Percentiles rank a stretch among this genome's conserved stretches.
Evolutionary conservation across 257 asterid genomes (phyloP).

Genomic region (Sherardia arvensis): DNA sequence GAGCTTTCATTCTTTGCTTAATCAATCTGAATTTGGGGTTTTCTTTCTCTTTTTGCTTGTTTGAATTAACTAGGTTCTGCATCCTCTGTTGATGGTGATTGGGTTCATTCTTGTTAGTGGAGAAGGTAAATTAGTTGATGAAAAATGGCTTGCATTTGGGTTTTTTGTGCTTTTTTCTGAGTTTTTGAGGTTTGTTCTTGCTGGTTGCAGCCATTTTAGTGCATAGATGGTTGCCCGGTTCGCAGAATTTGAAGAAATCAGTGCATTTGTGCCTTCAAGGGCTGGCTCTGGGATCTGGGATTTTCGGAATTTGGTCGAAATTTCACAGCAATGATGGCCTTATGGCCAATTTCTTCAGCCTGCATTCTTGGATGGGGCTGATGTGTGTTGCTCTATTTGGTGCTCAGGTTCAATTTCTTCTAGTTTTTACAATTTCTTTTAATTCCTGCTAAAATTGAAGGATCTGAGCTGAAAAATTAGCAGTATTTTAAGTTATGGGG

Average conservation of each 20-base stretch:
- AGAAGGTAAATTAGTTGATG: conserved; percentile 47
- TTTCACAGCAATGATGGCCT: conserved; percentile 70
- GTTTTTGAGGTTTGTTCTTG: conserved; percentile 8
- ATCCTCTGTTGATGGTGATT: conserved; percentile 83
- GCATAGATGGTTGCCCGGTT: conserved; percentile 84
- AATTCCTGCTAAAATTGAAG: background rate
- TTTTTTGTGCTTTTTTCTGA: background rate
- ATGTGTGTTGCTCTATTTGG: conserved; percentile 60
- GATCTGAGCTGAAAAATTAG: background rate
- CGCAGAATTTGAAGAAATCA: conserved; percentile 68
- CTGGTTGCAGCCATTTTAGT: conserved; percentile 60
- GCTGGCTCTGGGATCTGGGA: conserved; percentile 73
- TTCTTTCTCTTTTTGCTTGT: conserved; percentile 4
- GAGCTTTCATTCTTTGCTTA: background rate
- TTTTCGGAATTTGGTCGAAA: conserved; percentile 84
- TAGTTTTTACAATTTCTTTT: background rate
- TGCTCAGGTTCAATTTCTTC: conserved; percentile 51
- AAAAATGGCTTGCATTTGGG: background rate
- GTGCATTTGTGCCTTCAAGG: conserved; percentile 86
- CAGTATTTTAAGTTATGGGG: background rate
- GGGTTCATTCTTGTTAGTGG: conserved; percentile 85
- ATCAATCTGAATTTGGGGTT: background rate
- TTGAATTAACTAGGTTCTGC: conserved; percentile 48
- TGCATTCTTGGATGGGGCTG: conserved; percentile 96
- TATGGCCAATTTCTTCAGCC: conserved; percentile 73